These are phyloP conservation scores for Zygoascus flipseniorum DNA, from an alignment of 805 yeast genomes.

Conservation along the genomic window DNA sequence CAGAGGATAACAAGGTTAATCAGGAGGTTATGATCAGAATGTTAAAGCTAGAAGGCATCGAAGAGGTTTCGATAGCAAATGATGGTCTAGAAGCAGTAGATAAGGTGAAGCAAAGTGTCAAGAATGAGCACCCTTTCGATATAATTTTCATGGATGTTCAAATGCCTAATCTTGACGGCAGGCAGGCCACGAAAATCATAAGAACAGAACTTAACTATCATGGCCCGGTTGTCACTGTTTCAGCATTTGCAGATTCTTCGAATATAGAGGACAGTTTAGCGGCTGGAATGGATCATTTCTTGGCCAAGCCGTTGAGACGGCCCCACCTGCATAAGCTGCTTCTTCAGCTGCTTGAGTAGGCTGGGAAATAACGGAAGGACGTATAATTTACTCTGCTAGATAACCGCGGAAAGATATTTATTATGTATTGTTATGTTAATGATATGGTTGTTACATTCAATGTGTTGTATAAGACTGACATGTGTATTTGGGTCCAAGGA, in stretches of 20 bases:
- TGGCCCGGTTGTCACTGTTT: slow-evolving; percentile 83
- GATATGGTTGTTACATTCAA: too few species aligned
- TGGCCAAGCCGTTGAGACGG: slow-evolving; percentile 81
- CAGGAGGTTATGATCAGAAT: slow-evolving; percentile 89
- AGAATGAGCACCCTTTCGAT: slow-evolving; percentile 37
- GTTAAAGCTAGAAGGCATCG: slow-evolving; percentile 76
- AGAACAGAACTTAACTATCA: slow-evolving; percentile 51
- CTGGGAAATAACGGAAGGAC: too few species aligned
- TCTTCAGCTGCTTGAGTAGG: neutral
- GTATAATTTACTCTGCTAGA: too few species aligned
- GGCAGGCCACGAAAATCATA: slow-evolving; percentile 69
- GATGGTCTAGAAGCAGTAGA: slow-evolving; percentile 89
- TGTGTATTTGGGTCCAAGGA: too few species aligned
- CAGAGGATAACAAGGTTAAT: slow-evolving; percentile 89
- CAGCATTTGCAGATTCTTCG: slow-evolving; percentile 92
- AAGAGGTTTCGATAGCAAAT: slow-evolving; percentile 64
- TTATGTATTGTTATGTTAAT: too few species aligned
- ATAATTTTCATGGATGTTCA: slow-evolving; percentile 94
- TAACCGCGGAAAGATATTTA: too few species aligned
- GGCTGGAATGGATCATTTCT: slow-evolving; percentile 89
- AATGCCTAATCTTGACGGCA: slow-evolving; percentile 91
- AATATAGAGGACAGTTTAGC: slow-evolving; percentile 69
- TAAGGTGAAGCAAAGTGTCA: slow-evolving; percentile 42
- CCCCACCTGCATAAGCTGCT: slow-evolving; percentile 53
- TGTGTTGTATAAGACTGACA: too few species aligned